Percentiles rank a stretch among this genome's conserved stretches.
phyloP scores from a whole-genome alignment of 2,329 filamentous ascomycete species.

The Phialophora tarda region DNA sequence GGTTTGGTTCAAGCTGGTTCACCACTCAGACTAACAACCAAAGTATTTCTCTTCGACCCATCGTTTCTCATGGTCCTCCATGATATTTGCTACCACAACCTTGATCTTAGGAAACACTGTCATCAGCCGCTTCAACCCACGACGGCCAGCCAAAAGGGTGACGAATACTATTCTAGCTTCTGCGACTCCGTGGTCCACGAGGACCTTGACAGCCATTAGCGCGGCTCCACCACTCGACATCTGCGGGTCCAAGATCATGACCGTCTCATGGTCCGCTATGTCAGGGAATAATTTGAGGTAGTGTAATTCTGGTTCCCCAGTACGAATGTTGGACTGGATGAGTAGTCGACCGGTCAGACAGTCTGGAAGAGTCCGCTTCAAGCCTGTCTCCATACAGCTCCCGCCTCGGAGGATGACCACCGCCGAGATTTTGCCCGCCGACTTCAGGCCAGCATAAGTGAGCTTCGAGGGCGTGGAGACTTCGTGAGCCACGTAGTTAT shows the following conservation, averaged over 20 bases:
- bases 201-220: constrained; percentile 94
- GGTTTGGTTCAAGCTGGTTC: not conserved
- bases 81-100: constrained; percentile 82
- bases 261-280: constrained; percentile 75
- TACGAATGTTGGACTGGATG: constrained; percentile 85
- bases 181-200: constrained; percentile 89
- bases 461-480: constrained; percentile 74
- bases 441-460: constrained; percentile 72
- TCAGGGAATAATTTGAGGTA: constrained; percentile 80
- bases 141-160: constrained; percentile 85
- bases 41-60: constrained; percentile 93
- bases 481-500: constrained; percentile 67
- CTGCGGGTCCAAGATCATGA: constrained; percentile 88
- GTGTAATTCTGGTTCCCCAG: constrained; percentile 90
- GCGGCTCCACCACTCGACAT: constrained; percentile 88
- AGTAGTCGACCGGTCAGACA: constrained; percentile 86
- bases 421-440: constrained; percentile 77
- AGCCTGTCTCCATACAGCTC: constrained; percentile 82
- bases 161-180: constrained; percentile 88
- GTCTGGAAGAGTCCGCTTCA: constrained; percentile 90
- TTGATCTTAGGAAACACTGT: constrained; percentile 87
- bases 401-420: constrained; percentile 89
- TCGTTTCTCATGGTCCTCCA: constrained; percentile 79
- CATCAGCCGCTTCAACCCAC: constrained; percentile 81
- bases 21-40: constrained; percentile 67